These are phyloP conservation scores for Dictyostelium purpureum DNA, from an alignment of 78 protist genomes.

Conservation along the genomic window DNA sequence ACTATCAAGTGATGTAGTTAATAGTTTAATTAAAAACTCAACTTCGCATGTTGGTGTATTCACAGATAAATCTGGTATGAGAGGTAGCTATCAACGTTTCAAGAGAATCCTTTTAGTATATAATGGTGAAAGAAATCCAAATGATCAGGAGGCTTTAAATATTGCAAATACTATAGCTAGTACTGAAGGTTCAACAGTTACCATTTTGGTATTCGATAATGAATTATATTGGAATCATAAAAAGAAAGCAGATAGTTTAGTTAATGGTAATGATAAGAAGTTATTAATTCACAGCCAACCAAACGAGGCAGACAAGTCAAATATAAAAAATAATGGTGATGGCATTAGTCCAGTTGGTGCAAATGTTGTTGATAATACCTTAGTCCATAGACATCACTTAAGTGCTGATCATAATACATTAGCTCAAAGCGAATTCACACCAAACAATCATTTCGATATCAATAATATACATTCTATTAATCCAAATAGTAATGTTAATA, in stretches of 20 bases:
- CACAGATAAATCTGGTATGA: conserved; percentile 53
- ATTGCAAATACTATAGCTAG: conserved; percentile 22
- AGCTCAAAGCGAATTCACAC: background rate
- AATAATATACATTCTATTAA: conserved; percentile 11
- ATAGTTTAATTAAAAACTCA: conserved; percentile 19
- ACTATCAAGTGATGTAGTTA: background rate
- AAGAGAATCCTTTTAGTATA: conserved; percentile 4
- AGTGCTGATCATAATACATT: background rate
- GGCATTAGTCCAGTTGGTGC: background rate
- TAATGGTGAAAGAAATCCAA: conserved; percentile 39
- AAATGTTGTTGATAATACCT: background rate
- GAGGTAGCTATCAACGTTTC: conserved; percentile 30
- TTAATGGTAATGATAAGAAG: background rate
- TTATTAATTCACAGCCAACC: background rate
- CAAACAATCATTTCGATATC: background rate
- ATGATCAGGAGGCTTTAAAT: conserved; percentile 29
- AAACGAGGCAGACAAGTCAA: background rate
- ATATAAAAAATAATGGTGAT: background rate
- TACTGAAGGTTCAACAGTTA: conserved; percentile 5
- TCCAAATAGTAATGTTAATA: background rate
- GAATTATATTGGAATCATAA: conserved; percentile 44
- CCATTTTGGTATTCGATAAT: conserved; percentile 46
- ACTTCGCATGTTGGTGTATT: conserved; percentile 52
- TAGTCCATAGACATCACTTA: background rate
- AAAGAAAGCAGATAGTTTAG: background rate